Base-by-base conservation (phyloP, 768 basidiomycete genomes). In the Podaxis carcinomalis region DNA sequence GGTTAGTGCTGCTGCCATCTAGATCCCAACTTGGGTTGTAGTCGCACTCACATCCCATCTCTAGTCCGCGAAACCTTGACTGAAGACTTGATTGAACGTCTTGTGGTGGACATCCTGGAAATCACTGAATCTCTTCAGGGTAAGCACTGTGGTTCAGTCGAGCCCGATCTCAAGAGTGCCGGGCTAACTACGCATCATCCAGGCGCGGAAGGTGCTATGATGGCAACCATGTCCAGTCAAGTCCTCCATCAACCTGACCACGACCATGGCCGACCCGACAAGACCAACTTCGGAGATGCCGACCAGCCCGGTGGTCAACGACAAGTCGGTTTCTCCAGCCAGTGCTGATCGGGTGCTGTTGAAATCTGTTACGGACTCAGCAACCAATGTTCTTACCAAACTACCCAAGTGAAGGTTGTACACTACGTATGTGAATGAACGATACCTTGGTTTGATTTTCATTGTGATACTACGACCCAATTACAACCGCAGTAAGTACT, bases 41-140 rank as follows among this genome's bases (percentile, higher is more conserved):
- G n/a, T 37, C 14, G n/a, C 19, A n/a, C 36, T 39, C 23, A 49
- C 19, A 13, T n/a, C 27, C 11, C 50, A 19, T 44, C 36, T 9
- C 5, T 14, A 59, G 79, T 86, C 16, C 76, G 84, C 28, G 83
- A 84, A 67, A 83, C 80, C 0, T 70, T 86, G 47, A 83, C 79
- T 56, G 81, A 80, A 67, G 81, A 83, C 64, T 66, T 83, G 37
- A 71, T 77, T 55, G 80, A 83, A 65, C 74, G 81, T 5, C 73
- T 84, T 46, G 76, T 84, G 39, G 66, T 73, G n/a, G 84, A 84
- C 64, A 76, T 84, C 16, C 62, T 85, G 19, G 74, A 80, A 50
- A 72, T 77, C 56, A 79, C 81, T 2, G 80, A 83, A 68, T 68
- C 70, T 11, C 74, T 84, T 37, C 77, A 76, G 71, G 73, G 81